Evolutionary conservation across 352 stramenopile genomes (phyloP).

Genomic region (Blastocystis hominis): DNA sequence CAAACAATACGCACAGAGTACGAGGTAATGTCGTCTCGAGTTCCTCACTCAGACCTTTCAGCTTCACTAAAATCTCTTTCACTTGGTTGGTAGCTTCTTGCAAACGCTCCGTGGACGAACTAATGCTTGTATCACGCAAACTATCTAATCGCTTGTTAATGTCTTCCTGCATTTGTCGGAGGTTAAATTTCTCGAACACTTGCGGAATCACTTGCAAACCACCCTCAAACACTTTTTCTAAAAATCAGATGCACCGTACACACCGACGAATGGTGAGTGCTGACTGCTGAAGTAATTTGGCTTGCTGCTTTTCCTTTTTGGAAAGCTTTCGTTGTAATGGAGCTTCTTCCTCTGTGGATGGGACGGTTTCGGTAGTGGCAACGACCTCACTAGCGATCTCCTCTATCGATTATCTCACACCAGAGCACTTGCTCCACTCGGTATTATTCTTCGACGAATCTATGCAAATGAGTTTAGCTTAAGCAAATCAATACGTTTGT

Average conservation of each 20-base stretch:
- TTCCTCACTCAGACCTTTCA: slow-evolving; percentile 32
- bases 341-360: neutral
- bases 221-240: neutral
- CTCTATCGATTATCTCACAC: neutral
- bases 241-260: neutral
- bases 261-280: neutral
- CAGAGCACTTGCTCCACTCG: neutral
- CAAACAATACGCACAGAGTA: neutral
- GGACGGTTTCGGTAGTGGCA: neutral
- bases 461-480: neutral
- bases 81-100: neutral
- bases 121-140: neutral
- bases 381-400: neutral
- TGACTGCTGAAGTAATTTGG: neutral
- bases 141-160: neutral
- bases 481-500: neutral
- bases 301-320: neutral
- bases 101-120: neutral
- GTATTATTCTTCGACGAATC: neutral
- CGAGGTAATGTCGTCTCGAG: neutral
- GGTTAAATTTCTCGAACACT: slow-evolving; percentile 21
- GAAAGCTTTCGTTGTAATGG: neutral
- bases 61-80: neutral
- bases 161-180: slow-evolving; percentile 48
- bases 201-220: slow-evolving; percentile 43